phyloP scores from a whole-genome alignment of 2,329 filamentous ascomycete genomes.

The Lecanicillium sp. region DNA sequence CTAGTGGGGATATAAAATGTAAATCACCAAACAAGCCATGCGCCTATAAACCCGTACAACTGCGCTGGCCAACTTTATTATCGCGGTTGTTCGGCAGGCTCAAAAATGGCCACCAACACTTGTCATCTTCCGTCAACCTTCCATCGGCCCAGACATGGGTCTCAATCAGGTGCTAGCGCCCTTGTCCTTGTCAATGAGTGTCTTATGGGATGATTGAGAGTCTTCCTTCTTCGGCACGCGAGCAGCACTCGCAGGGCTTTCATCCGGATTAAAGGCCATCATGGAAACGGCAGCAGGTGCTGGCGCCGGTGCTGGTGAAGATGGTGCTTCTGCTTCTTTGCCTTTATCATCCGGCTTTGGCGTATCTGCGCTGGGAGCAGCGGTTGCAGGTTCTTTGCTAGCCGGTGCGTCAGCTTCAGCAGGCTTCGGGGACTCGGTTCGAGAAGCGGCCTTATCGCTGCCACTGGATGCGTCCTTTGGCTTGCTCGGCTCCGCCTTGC shows the following conservation, averaged over 20 bases:
- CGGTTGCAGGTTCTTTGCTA: background rate
- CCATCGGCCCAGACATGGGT: too few relatives aligned
- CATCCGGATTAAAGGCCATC: constrained; percentile 9
- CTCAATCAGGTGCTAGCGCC: too few relatives aligned
- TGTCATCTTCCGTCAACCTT: too few relatives aligned
- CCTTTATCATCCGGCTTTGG: background rate
- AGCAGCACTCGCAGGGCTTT: constrained; percentile 11
- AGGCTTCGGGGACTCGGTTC: background rate
- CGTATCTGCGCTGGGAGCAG: background rate
- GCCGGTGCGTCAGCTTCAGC: constrained; percentile 1
- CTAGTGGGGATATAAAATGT: too few relatives aligned
- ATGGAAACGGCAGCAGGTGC: background rate
- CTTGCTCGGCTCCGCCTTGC: constrained; percentile 9
- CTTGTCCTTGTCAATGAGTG: background rate
- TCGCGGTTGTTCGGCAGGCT: too few relatives aligned
- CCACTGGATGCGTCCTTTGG: background rate
- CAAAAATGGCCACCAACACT: too few relatives aligned
- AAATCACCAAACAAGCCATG: too few relatives aligned
- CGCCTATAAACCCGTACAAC: too few relatives aligned
- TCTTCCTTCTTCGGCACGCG: constrained; percentile 7
- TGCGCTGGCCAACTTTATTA: too few relatives aligned
- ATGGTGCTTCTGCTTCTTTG: constrained; percentile 3
- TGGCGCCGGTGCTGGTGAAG: background rate
- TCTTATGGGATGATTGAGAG: constrained; percentile 5
- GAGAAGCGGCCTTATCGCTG: constrained; percentile 1